Conservation (phyloP, 2,329 filamentous ascomycete genomes). For the Xylariaceae sp. region DNA sequence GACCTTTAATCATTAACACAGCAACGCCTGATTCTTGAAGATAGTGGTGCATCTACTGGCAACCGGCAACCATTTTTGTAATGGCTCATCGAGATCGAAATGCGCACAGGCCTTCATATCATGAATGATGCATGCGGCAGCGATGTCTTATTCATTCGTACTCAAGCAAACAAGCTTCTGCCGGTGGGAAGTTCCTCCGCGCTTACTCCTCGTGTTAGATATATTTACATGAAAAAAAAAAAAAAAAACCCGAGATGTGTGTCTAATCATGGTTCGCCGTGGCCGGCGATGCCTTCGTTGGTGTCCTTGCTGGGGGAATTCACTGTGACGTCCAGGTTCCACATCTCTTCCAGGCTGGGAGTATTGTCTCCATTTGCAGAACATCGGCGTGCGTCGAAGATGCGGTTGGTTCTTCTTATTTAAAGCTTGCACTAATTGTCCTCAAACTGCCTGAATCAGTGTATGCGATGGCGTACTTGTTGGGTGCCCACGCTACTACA, state of each 20-base stretch:
- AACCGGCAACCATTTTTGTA: too few species aligned
- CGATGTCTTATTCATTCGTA: neutral
- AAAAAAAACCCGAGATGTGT: neutral
- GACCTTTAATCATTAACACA: too few species aligned
- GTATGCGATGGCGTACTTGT: constrained; percentile 71
- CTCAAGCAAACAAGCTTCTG: neutral
- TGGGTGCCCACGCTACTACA: constrained; percentile 74
- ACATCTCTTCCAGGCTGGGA: too few species aligned
- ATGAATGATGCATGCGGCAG: neutral
- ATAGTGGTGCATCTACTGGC: too few species aligned
- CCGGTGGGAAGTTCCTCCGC: constrained; percentile 15
- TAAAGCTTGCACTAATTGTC: constrained; percentile 61
- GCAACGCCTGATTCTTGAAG: too few species aligned
- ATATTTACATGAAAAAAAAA: neutral
- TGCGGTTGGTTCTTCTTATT: constrained; percentile 28
- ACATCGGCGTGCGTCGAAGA: neutral
- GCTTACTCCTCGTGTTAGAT: constrained; percentile 11
- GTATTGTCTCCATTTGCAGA: too few species aligned
- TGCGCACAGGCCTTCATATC: neutral
- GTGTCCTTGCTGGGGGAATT: too few species aligned
- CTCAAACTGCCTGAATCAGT: constrained; percentile 66
- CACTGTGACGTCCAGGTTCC: too few species aligned
- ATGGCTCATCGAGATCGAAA: neutral
- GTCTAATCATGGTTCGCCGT: too few species aligned
- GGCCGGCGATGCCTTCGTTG: too few species aligned